Conservation (phyloP, 371 early-diverging fungal genomes). For the Mucor sp. region DNA sequence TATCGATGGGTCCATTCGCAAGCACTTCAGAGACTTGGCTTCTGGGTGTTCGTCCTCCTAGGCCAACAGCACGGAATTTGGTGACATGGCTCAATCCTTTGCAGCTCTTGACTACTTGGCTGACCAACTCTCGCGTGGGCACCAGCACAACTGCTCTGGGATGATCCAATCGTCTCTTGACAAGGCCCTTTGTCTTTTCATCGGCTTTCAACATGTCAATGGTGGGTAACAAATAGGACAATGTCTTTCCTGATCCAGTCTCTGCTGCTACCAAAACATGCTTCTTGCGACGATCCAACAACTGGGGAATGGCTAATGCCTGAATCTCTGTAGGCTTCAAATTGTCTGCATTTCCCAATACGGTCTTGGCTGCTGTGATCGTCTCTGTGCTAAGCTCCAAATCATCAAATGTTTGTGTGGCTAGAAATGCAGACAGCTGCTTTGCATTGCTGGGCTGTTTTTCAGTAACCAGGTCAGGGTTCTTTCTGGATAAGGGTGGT, state of each 20-base stretch:
- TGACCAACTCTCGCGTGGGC: slow-evolving; percentile 93
- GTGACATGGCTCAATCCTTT: slow-evolving; percentile 70
- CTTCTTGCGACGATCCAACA: slow-evolving; percentile 57
- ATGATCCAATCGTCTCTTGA: slow-evolving; percentile 53
- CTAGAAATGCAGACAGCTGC: slow-evolving; percentile 44
- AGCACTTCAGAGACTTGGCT: slow-evolving; percentile 40
- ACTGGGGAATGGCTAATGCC: slow-evolving; percentile 81
- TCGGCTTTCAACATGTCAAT: slow-evolving; percentile 68
- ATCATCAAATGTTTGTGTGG: slow-evolving; percentile 57
- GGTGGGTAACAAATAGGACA: slow-evolving; percentile 93
- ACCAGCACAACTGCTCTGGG: slow-evolving; percentile 94
- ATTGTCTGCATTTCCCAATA: slow-evolving; percentile 44
- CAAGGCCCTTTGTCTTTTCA: slow-evolving; percentile 60
- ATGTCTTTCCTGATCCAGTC: slow-evolving; percentile 99
- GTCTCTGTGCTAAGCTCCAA: slow-evolving; percentile 60
- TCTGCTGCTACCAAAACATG: slow-evolving; percentile 88
- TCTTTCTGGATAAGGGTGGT: background rate
- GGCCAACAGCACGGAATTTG: slow-evolving; percentile 71
- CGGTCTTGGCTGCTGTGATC: slow-evolving; percentile 32
- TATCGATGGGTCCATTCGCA: slow-evolving; percentile 68
- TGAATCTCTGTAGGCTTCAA: slow-evolving; percentile 90
- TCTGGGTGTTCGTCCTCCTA: slow-evolving; percentile 51
- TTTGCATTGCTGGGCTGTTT: slow-evolving; percentile 25
- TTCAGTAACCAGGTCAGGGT: slow-evolving; percentile 9
- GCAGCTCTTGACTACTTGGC: slow-evolving; percentile 74